Base-by-base conservation (phyloP, 2,329 filamentous ascomycete genomes). In the Chaetoscypha palmicola region DNA sequence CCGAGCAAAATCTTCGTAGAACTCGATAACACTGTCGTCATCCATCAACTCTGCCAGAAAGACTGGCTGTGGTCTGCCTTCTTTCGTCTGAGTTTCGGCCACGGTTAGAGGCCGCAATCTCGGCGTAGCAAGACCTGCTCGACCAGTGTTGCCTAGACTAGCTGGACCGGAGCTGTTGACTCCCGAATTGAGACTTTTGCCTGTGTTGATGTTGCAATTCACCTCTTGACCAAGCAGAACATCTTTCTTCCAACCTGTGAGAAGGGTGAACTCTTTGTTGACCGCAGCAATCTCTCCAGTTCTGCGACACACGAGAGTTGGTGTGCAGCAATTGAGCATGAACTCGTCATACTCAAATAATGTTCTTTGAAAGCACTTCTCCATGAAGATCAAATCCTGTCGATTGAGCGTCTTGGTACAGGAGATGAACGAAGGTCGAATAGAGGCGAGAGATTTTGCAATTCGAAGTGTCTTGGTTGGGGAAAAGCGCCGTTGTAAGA, bases 221-320 rank as follows among this genome's bases (percentile, higher is more conserved):
- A 86, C 75, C 58, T 89, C 84, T 57, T 89, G 86, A 38, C 92
- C 92, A 1, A 97, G 72, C 1, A 98, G 71, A 0, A 97, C 81
- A 37, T 92, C 85, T 59, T 89, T 90, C 41, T 81, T 86, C 92
- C 92, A 98, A 4, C 91, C 92, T 0, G 92, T 96, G 42, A 98
- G 70, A 22, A 94, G 85, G n/a, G 83, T 88, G 56, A 98, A 98
- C 63, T 97, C 92, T 65, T 96, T 95, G 62, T 92, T 94, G 17
- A 94, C 88, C 3, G 87, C 87, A 1, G 89, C 90, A n/a, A 98
- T 81, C 63, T 97, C 92, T 39, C 92, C 92, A 0, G 90, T 95
- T 37, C 92, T 80, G 37, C 92, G 81, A 59, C 88, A 94, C 20
- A 97, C 87, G 46, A 98, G 80, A 0, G 90, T 94, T 0, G 92